A percentile compares a stretch with the other conserved stretches of the same genome.
Evolutionary conservation across 139 green algal genomes (phyloP).

Genomic region (Asterochloris sp.): DNA sequence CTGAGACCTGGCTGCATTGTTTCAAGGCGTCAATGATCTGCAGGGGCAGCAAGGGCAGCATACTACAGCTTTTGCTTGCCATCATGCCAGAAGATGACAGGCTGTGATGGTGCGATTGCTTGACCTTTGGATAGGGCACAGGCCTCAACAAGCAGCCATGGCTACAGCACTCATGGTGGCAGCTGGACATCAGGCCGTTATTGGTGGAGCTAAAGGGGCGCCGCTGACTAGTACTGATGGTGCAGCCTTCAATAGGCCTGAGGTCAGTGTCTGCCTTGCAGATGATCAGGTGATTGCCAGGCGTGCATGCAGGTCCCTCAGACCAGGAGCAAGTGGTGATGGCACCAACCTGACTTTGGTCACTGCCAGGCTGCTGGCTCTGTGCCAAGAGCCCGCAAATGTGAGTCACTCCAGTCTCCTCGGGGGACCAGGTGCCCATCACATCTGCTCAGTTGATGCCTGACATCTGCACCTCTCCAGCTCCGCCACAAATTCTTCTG

Average conservation of each 20-base stretch:
- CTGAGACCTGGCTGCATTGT: conserved; percentile 63
- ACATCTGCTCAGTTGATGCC: no score
- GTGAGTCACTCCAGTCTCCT: conserved; percentile 62
- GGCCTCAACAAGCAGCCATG: background rate
- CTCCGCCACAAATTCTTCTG: no score
- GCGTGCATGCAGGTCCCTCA: background rate
- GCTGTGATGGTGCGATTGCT: background rate
- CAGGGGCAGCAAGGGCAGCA: background rate
- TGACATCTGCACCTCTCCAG: no score
- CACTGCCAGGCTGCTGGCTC: conserved; percentile 72
- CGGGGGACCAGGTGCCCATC: conserved; percentile 52
- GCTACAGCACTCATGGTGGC: no score
- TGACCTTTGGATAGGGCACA: background rate
- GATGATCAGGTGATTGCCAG: background rate
- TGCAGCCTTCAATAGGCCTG: background rate
- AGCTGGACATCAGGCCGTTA: background rate
- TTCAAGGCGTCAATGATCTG: conserved; percentile 88
- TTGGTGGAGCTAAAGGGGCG: background rate
- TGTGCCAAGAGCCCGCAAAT: conserved; percentile 74
- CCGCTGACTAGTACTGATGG: background rate
- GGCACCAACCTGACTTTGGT: conserved; percentile 69
- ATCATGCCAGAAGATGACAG: background rate
- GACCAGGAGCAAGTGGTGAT: background rate
- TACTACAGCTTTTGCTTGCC: background rate
- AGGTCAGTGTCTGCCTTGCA: background rate